Evolutionary conservation across 805 yeast species (phyloP).

Genomic region (Candida sphagnicola): DNA sequence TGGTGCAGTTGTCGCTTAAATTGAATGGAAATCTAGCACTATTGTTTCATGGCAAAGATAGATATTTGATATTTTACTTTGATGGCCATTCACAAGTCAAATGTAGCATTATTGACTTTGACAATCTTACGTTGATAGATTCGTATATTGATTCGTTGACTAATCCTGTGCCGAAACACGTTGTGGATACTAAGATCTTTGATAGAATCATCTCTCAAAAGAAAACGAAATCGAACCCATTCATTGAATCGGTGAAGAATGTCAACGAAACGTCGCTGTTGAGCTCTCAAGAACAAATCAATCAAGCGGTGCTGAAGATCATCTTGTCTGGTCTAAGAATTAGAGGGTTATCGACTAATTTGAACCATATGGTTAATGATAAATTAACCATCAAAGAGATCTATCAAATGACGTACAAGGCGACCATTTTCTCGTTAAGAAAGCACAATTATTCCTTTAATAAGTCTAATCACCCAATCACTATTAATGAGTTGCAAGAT

Average conservation of each 20-base stretch:
- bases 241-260: slow-evolving; percentile 5
- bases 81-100: slow-evolving; percentile 13
- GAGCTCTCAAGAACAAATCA: slow-evolving; percentile 26
- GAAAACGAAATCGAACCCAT: slow-evolving; percentile 16
- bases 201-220: slow-evolving; percentile 33
- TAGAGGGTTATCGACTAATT: slow-evolving; percentile 30
- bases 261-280: slow-evolving; percentile 6
- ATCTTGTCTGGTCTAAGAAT: slow-evolving; percentile 40
- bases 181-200: slow-evolving; percentile 20
- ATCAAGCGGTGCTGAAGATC: slow-evolving; percentile 29
- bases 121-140: slow-evolving; percentile 9
- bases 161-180: background rate
- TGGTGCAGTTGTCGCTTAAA: slow-evolving; percentile 9
- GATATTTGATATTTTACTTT: slow-evolving; percentile 22
- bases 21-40: slow-evolving; percentile 14
- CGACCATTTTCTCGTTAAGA: slow-evolving; percentile 36
- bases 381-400: slow-evolving; percentile 35
- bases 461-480: slow-evolving; percentile 11
- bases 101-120: slow-evolving; percentile 18
- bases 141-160: background rate
- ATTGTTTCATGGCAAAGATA: slow-evolving; percentile 13
- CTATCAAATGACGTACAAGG: slow-evolving; percentile 37
- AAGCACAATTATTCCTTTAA: slow-evolving; percentile 30
- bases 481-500: slow-evolving; percentile 31
- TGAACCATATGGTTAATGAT: slow-evolving; percentile 22